Base-by-base conservation (phyloP, 352 stramenopile species). In the Pythium chondricola region DNA sequence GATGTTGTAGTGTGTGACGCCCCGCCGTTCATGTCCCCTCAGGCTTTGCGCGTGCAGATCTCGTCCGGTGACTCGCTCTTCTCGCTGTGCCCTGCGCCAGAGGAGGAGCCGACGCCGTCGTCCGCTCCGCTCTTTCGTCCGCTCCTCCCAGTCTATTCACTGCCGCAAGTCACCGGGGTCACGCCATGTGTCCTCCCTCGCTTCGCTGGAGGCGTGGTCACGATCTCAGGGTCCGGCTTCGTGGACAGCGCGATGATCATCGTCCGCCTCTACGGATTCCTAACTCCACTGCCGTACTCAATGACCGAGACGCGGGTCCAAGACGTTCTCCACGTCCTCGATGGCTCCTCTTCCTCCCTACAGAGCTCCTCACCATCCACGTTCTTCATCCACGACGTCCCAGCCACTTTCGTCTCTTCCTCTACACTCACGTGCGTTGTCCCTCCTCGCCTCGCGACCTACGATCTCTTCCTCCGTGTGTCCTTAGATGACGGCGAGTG, bases 41-140 rank as follows among this genome's bases (percentile, higher is more conserved):
- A 83, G n/a, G 47, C 35, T 14, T 42, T 88, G 1, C 49, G 66
- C 25, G 63, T 86, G 0, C 74, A 88, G 37, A 72, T 88, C 9
- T 88, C 76, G 0, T 85, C 76, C 7, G 76, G 72, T 0, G 76
- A 83, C 38, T 65, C 67, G 7, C 67, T 76, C 46, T 86, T 68
- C 42, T 83, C 73, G 2, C 38, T 56, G 0, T 72, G 52, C n/a
- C n/a, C n/a, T 27, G 29, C 46, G 27, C 39, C n/a, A 27, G 20
- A 57, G 3, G 40, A 68, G 29, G 10, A 42, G 11, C 2, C 20
- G 17, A n/a, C n/a, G 14, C 10, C 10, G 8, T 18, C 20, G n/a
- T 13, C 26, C 40, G 38, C 6, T 4, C n/a, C 18, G 17, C 14
- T 36, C 2, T 58, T 51, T 33, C 37, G 30, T 2, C 46, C 55